These are phyloP conservation scores for Leccinum subtestaceum DNA, from an alignment of 768 basidiomycete genomes.

Conservation along the genomic window DNA sequence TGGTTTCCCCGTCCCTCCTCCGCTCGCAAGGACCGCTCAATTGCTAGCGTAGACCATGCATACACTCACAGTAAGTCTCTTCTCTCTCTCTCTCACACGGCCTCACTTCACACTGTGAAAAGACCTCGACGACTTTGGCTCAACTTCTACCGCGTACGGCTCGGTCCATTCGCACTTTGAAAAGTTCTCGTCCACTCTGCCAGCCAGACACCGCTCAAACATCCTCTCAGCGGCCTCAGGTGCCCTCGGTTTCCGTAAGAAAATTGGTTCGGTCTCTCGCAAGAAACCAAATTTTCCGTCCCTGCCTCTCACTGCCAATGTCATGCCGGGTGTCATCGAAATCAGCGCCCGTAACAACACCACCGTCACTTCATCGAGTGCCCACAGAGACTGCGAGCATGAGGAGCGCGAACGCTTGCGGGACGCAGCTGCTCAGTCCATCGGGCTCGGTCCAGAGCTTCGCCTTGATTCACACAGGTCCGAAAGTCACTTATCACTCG, in stretches of 20 bases:
- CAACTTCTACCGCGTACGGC: conserved; percentile 16
- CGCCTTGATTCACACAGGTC: conserved; percentile 36
- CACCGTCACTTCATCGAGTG: conserved; percentile 12
- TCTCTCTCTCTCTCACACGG: background rate
- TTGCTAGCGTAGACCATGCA: too few species aligned
- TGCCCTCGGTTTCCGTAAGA: conserved; percentile 43
- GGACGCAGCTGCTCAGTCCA: conserved; percentile 72
- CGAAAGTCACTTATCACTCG: conserved; percentile 11
- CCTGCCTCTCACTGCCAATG: conserved; percentile 33
- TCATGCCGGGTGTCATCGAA: conserved; percentile 72
- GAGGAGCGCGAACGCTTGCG: conserved; percentile 75
- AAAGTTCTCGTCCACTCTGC: conserved; percentile 6
- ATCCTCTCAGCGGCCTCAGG: conserved; percentile 55
- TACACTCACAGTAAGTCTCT: conserved; percentile 1
- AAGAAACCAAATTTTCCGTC: conserved; percentile 36
- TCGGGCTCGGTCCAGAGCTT: conserved; percentile 61
- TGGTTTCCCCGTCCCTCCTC: conserved; percentile 21
- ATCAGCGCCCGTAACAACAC: conserved; percentile 47
- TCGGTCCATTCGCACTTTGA: conserved; percentile 8
- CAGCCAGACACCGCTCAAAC: conserved; percentile 41
- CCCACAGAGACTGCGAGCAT: conserved; percentile 51
- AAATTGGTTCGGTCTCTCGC: conserved; percentile 40
- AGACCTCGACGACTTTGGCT: conserved; percentile 21
- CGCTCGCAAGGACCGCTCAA: background rate
- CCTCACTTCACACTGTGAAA: background rate